Conservation (phyloP, 805 yeast genomes). For the Cyberlindnera xishuangbannaensis region DNA sequence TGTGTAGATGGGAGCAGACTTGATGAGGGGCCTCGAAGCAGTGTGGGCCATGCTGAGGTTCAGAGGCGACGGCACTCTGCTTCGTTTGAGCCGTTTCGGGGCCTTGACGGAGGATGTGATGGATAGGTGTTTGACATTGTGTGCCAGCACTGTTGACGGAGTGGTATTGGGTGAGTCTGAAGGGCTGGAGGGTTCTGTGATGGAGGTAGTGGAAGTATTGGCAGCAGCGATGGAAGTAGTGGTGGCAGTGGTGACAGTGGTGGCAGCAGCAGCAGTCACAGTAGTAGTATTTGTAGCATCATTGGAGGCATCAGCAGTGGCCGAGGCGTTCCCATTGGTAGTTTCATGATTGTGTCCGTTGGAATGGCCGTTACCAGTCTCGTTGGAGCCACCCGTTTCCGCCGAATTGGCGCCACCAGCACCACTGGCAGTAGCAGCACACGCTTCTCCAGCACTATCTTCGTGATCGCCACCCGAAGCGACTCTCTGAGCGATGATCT, state of each 20-base stretch:
- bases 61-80: conserved; percentile 27
- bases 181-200: neutral
- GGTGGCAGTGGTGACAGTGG: too few relatives aligned
- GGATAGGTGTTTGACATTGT: conserved; percentile 11
- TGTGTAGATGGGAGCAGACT: conserved; percentile 29
- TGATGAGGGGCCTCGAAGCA: conserved; percentile 24
- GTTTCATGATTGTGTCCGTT: too few relatives aligned
- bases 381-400: too few relatives aligned
- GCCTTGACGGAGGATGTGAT: conserved; percentile 20
- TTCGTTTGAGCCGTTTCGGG: conserved; percentile 24
- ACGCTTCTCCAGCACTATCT: too few relatives aligned
- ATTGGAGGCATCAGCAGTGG: too few relatives aligned
- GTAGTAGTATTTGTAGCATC: neutral
- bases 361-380: too few relatives aligned
- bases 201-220: neutral
- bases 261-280: neutral
- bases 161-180: conserved; percentile 2
- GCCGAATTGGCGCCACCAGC: too few relatives aligned
- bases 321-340: too few relatives aligned
- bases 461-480: too few relatives aligned
- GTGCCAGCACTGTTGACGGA: conserved; percentile 16
- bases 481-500: conserved; percentile 22
- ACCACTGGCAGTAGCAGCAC: too few relatives aligned
- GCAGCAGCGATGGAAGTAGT: neutral
- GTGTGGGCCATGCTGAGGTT: conserved; percentile 15